Conservation (phyloP, 306 rosid species). For the Abrus precatorius region DNA sequence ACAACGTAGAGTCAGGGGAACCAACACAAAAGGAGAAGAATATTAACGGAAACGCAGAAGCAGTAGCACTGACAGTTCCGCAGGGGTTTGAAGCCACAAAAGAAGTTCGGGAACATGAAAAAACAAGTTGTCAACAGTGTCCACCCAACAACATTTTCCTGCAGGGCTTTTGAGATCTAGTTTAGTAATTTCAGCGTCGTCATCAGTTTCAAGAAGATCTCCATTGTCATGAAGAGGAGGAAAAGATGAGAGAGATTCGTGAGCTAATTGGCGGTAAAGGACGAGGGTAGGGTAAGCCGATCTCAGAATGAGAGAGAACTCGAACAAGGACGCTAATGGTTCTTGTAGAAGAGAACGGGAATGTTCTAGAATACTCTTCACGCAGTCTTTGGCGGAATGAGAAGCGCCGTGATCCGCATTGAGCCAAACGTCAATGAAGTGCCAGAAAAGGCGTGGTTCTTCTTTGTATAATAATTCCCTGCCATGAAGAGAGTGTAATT, state of each 20-base stretch:
- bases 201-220: too few relatives aligned
- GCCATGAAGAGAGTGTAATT: slow-evolving; percentile 17
- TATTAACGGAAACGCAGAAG: neutral
- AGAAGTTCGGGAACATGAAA: slow-evolving; percentile 64
- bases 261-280: slow-evolving; percentile 84
- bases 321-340: slow-evolving; percentile 80
- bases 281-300: slow-evolving; percentile 88
- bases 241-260: slow-evolving; percentile 82
- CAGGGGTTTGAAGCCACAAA: slow-evolving; percentile 63
- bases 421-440: slow-evolving; percentile 83
- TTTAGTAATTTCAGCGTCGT: slow-evolving; percentile 43
- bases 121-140: slow-evolving; percentile 76
- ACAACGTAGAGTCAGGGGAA: neutral
- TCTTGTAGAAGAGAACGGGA: slow-evolving; percentile 66
- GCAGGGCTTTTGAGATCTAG: slow-evolving; percentile 57
- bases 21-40: neutral
- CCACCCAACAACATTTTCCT: slow-evolving; percentile 94
- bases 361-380: slow-evolving; percentile 62
- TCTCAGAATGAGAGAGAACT: slow-evolving; percentile 86
- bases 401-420: slow-evolving; percentile 47
- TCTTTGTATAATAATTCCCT: slow-evolving; percentile 88
- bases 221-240: slow-evolving; percentile 56
- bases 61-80: slow-evolving; percentile 59
- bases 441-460: slow-evolving; percentile 70
- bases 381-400: slow-evolving; percentile 72